Percentiles rank a stretch among this genome's conserved stretches.
These are phyloP conservation scores for Pseudognaphalium luteoalbum DNA, from an alignment of 129 eudicot species.

Conservation along the genomic window DNA sequence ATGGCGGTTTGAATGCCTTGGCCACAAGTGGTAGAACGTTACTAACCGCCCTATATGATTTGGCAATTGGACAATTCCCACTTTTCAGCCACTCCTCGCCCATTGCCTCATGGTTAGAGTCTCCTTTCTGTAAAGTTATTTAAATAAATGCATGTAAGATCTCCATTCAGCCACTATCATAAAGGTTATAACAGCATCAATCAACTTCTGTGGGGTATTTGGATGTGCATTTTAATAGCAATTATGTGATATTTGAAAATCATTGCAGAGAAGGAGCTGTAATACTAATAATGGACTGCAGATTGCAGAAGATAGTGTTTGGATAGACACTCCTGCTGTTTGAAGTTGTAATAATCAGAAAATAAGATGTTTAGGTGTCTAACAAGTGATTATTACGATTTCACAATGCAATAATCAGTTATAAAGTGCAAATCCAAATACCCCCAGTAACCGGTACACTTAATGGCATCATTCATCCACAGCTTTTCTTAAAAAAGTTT, in stretches of 20 bases:
- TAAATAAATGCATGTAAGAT: not conserved
- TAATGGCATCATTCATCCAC: not conserved
- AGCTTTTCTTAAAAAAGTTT: not conserved
- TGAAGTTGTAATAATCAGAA: too few relatives aligned
- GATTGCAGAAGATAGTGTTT: too few relatives aligned
- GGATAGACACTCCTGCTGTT: too few relatives aligned
- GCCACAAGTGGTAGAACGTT: slow-evolving; percentile 85
- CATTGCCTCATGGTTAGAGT: slow-evolving; percentile 74
- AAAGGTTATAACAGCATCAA: not conserved
- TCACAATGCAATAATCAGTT: too few relatives aligned
- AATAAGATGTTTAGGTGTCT: too few relatives aligned
- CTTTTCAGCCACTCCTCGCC: slow-evolving; percentile 89
- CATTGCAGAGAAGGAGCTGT: too few relatives aligned
- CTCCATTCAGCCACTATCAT: not conserved
- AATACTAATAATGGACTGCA: too few relatives aligned
- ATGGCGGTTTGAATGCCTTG: slow-evolving; percentile 80
- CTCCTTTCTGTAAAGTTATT: slow-evolving; percentile 56
- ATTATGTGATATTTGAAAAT: not conserved
- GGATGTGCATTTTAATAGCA: not conserved
- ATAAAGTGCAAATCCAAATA: not conserved
- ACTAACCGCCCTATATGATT: slow-evolving; percentile 87
- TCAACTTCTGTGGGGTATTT: not conserved
- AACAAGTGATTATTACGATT: too few relatives aligned
- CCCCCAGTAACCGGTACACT: not conserved
- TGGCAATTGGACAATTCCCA: slow-evolving; percentile 94